A percentile compares a stretch with the other conserved stretches of the same genome.
phyloP scores from a whole-genome alignment of 2,329 filamentous ascomycete species.

The Waltergamsia citrina region DNA sequence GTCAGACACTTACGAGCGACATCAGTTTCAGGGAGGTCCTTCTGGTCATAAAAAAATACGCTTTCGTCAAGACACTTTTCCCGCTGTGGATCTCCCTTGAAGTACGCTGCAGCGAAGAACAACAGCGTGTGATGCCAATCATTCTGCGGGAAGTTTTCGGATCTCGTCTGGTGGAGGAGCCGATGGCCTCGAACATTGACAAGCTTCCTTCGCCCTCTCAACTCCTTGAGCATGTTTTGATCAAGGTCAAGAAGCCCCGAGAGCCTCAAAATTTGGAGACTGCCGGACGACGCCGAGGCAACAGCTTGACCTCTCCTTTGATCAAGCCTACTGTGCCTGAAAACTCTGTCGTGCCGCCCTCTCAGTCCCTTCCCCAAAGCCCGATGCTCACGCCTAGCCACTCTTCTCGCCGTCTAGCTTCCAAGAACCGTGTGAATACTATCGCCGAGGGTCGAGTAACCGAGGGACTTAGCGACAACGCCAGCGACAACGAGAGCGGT shows the following conservation, averaged over 20 bases:
- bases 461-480: constrained; percentile 46
- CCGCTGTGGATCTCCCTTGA: constrained; percentile 93
- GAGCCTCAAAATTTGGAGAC: constrained; percentile 34
- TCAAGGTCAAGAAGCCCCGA: constrained; percentile 83
- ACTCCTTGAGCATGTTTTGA: constrained; percentile 71
- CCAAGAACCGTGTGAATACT: constrained; percentile 45
- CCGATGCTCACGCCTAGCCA: constrained; percentile 41
- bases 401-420: constrained; percentile 36
- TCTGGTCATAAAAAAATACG: constrained; percentile 87
- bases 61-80: constrained; percentile 78
- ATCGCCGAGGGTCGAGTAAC: constrained; percentile 45
- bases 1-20: constrained; percentile 77
- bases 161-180: constrained; percentile 66
- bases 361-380: constrained; percentile 43
- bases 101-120: constrained; percentile 77
- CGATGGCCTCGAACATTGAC: constrained; percentile 57
- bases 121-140: constrained; percentile 81
- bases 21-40: constrained; percentile 90
- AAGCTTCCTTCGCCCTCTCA: constrained; percentile 79
- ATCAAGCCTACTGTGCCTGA: constrained; percentile 54
- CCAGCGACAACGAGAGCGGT: constrained; percentile 73
- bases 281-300: constrained; percentile 43
- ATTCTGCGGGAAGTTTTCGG: constrained; percentile 83
- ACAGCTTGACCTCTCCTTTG: constrained; percentile 62
- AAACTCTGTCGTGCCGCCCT: constrained; percentile 35